These are phyloP conservation scores for Saccharata proteae DNA, from an alignment of 2,329 filamentous ascomycete genomes.

Conservation along the genomic window DNA sequence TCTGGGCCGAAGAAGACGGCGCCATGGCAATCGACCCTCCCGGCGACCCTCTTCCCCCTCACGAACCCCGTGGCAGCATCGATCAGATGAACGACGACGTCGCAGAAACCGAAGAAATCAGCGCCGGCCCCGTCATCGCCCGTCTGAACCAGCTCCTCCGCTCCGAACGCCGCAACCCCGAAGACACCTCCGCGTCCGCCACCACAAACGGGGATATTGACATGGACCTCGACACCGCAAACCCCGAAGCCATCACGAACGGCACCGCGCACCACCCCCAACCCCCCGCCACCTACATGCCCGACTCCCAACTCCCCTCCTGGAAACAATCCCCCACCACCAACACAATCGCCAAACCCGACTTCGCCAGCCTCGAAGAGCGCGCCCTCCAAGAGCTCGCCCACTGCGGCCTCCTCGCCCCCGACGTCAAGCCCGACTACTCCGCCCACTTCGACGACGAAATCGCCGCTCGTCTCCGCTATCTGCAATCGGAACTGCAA, in stretches of 20 bases:
- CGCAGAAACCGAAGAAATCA: conserved; percentile 81
- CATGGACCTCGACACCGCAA: conserved; percentile 35
- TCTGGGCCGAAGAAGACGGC: conserved; percentile 92
- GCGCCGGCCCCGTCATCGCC: conserved; percentile 72
- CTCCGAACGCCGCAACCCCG: conserved; percentile 55
- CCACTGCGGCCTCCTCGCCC: conserved; percentile 77
- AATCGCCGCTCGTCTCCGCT: conserved; percentile 76
- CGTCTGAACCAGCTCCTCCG: conserved; percentile 71
- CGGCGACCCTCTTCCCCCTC: conserved; percentile 58
- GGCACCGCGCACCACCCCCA: conserved; percentile 23
- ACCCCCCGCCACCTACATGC: conserved; percentile 66
- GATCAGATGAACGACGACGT: conserved; percentile 78
- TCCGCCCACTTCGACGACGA: conserved; percentile 89
- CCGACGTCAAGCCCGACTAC: conserved; percentile 66
- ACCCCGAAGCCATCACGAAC: conserved; percentile 24
- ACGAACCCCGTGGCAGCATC: conserved; percentile 73
- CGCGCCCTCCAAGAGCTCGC: conserved; percentile 82
- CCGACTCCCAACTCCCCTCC: conserved; percentile 60
- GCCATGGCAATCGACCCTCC: conserved; percentile 59
- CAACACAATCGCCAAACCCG: conserved; percentile 57
- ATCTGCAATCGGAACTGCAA: conserved; percentile 70
- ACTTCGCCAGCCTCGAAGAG: conserved; percentile 79
- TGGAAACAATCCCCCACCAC: conserved; percentile 66
- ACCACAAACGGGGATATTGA: conserved; percentile 34
- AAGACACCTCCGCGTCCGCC: conserved; percentile 38